A percentile compares a stretch with the other conserved stretches of the same genome.
Evolutionary conservation across 2,329 filamentous ascomycete species (phyloP).

Genomic region (Epichloe gansuensis): DNA sequence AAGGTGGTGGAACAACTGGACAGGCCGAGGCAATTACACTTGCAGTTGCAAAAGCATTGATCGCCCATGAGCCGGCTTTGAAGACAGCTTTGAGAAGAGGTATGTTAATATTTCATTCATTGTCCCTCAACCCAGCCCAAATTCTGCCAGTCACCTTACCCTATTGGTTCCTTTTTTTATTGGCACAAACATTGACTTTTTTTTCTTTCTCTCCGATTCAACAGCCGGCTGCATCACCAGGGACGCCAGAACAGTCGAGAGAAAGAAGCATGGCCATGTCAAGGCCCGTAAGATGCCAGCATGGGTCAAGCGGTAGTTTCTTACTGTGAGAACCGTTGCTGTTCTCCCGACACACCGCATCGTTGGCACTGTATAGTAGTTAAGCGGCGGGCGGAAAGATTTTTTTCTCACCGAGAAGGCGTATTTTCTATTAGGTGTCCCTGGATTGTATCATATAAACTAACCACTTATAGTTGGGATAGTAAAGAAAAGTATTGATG

Average conservation of each 20-base stretch:
- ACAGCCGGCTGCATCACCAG: conserved; percentile 85
- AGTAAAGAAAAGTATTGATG: background rate
- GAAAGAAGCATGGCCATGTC: conserved; percentile 91
- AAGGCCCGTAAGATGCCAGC: conserved; percentile 97
- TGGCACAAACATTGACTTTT: background rate
- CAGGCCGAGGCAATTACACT: conserved; percentile 91
- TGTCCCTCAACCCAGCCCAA: background rate
- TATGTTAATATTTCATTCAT: conserved; percentile 33
- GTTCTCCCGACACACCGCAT: background rate
- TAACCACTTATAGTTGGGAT: background rate
- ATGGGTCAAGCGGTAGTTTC: conserved; percentile 72
- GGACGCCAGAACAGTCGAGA: conserved; percentile 84
- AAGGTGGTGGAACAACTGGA: conserved; percentile 82
- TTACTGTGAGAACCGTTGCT: background rate
- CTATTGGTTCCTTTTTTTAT: background rate
- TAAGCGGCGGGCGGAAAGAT: background rate
- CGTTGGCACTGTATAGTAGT: background rate
- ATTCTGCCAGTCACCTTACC: background rate
- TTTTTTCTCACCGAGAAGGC: background rate
- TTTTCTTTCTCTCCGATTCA: conserved; percentile 7
- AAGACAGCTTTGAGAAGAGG: conserved; percentile 81
- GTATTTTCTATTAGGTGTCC: background rate
- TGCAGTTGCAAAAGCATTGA: conserved; percentile 73
- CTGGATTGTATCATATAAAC: conserved; percentile 2
- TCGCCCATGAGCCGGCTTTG: conserved; percentile 83